phyloP scores from a whole-genome alignment of 2,329 filamentous ascomycete species.

The Aspergillus alliaceus region DNA sequence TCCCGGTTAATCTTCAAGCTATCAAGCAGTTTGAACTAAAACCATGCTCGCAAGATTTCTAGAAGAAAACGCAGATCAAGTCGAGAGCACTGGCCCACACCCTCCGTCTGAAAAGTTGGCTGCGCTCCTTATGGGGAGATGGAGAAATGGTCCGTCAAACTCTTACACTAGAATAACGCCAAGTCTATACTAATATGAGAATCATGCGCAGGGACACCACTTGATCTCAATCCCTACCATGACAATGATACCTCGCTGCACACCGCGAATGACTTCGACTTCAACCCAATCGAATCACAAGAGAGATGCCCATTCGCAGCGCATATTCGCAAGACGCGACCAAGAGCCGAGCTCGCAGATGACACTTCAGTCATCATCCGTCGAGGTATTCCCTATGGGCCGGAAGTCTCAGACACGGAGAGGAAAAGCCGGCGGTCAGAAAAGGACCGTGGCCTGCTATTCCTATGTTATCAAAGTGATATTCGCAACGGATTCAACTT shows the following conservation, averaged over 20 bases:
- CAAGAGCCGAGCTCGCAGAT: neutral
- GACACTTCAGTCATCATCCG: neutral
- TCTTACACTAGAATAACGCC: too few relatives aligned
- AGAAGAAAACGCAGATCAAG: too few relatives aligned
- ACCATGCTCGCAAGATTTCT: too few relatives aligned
- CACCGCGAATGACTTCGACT: conserved; percentile 8
- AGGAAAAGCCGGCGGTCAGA: neutral
- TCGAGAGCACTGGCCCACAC: too few relatives aligned
- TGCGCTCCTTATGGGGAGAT: conserved; percentile 7
- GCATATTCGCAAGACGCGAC: conserved; percentile 5
- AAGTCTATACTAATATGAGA: too few relatives aligned
- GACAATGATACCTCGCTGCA: too few relatives aligned
- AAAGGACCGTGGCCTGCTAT: neutral
- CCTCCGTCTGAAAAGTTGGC: neutral
- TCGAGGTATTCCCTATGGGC: conserved; percentile 6
- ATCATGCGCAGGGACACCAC: too few relatives aligned
- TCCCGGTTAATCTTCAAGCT: too few relatives aligned
- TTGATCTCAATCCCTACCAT: too few relatives aligned
- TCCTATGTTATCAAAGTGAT: neutral
- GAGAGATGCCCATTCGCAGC: conserved; percentile 6
- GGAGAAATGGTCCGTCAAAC: conserved; percentile 8
- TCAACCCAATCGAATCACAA: neutral
- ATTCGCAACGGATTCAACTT: conserved; percentile 1
- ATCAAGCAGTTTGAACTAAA: too few relatives aligned
- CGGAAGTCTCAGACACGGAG: neutral